A percentile compares a stretch with the other conserved stretches of the same genome.
phyloP scores from a whole-genome alignment of 164 flowering plant species.

The Cinnamomum chago region DNA sequence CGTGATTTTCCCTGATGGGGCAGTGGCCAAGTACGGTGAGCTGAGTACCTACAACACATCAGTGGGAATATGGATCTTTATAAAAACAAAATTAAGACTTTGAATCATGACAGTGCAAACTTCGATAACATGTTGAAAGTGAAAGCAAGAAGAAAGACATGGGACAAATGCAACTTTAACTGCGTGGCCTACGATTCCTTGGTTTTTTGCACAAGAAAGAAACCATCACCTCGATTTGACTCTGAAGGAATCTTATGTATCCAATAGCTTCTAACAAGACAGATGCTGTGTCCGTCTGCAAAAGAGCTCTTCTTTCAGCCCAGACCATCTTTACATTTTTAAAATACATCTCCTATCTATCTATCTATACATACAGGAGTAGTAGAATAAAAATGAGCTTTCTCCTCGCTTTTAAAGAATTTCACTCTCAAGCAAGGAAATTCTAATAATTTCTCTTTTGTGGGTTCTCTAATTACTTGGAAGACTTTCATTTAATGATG shows the following conservation, averaged over 20 bases:
- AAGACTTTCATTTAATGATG: neutral
- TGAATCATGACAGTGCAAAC: constrained; percentile 13
- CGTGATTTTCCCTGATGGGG: constrained; percentile 31
- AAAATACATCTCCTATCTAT: neutral
- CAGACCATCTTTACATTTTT: neutral
- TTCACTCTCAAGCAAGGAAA: neutral
- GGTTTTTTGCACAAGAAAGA: constrained; percentile 13
- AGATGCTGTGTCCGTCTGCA: constrained; percentile 99
- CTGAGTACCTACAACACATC: constrained; percentile 72
- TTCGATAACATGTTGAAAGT: constrained; percentile 22
- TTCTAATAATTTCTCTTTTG: too few species aligned
- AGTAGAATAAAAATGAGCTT: neutral
- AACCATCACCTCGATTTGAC: constrained; percentile 85
- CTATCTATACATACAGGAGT: too few species aligned
- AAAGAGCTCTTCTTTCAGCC: constrained; percentile 28
- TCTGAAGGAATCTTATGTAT: constrained; percentile 93
- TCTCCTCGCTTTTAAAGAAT: neutral
- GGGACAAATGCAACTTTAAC: constrained; percentile 29
- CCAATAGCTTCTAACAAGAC: constrained; percentile 96
- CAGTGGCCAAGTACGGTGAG: constrained; percentile 75
- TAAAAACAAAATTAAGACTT: neutral
- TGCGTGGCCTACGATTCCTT: constrained; percentile 29
- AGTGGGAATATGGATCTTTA: constrained; percentile 9
- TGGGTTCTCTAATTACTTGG: neutral
- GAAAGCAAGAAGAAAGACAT: constrained; percentile 8